These are phyloP conservation scores for Sporothrix brunneoviolacea DNA, from an alignment of 2,329 filamentous ascomycete species.

Conservation along the genomic window DNA sequence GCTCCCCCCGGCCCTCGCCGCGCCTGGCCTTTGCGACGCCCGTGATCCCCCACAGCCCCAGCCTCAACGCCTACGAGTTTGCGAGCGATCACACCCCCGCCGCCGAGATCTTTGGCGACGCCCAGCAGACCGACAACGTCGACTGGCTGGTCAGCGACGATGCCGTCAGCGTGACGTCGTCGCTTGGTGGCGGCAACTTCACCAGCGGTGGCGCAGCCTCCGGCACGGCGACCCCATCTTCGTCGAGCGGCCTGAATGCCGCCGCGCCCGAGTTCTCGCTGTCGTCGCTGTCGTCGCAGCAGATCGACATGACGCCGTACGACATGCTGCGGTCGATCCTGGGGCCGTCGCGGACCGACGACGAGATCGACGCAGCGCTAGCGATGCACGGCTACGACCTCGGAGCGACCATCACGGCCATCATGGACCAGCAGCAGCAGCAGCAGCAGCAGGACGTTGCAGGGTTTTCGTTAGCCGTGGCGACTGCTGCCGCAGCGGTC, in stretches of 20 bases:
- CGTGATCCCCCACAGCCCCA: conserved; percentile 87
- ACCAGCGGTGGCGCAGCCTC: conserved; percentile 63
- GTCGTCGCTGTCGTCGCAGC: conserved; percentile 42
- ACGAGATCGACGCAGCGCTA: conserved; percentile 89
- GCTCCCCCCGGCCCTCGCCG: conserved; percentile 86
- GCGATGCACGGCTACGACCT: conserved; percentile 88
- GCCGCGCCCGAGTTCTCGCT: conserved; percentile 70
- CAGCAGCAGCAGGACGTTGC: conserved; percentile 27
- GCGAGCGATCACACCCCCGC: conserved; percentile 72
- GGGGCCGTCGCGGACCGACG: conserved; percentile 79
- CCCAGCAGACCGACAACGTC: conserved; percentile 88
- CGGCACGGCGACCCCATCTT: conserved; percentile 65
- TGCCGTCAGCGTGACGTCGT: conserved; percentile 72
- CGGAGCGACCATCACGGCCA: conserved; percentile 79
- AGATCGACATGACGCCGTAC: conserved; percentile 92
- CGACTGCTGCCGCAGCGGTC: conserved; percentile 17
- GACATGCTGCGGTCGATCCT: conserved; percentile 96
- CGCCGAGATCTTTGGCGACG: conserved; percentile 75
- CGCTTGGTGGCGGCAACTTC: conserved; percentile 66
- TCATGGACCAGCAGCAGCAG: conserved; percentile 63
- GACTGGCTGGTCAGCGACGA: conserved; percentile 96
- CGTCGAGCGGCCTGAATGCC: conserved; percentile 65
- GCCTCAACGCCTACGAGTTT: conserved; percentile 91
- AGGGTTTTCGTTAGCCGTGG: conserved; percentile 26
- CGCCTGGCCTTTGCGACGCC: conserved; percentile 85